Conservation (phyloP, 371 early-diverging fungal species). For the Zopfochytrium polystomum region DNA sequence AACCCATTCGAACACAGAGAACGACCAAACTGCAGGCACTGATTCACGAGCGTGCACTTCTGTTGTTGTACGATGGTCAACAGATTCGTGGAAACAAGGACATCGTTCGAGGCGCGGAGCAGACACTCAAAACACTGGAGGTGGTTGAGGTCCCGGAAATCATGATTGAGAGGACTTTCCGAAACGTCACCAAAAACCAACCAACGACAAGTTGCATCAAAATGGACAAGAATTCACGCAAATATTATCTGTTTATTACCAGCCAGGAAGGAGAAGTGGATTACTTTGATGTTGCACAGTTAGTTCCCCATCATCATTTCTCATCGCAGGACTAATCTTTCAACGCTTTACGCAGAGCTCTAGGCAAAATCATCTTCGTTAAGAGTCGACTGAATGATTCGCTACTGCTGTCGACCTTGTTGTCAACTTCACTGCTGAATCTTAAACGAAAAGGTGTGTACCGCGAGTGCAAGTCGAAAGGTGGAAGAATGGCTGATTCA, state of each 20-base stretch:
- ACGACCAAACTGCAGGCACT: constrained; percentile 60
- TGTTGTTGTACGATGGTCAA: constrained; percentile 67
- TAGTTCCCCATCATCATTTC: constrained; percentile 1
- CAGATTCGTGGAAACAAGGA: constrained; percentile 37
- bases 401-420: constrained; percentile 60
- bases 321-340: neutral
- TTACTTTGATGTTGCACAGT: constrained; percentile 76
- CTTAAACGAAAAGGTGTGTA: constrained; percentile 57
- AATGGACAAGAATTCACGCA: constrained; percentile 36
- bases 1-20: constrained; percentile 42
- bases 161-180: constrained; percentile 63
- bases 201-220: constrained; percentile 65
- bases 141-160: constrained; percentile 58
- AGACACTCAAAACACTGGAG: constrained; percentile 37
- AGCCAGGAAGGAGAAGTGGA: constrained; percentile 53
- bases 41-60: constrained; percentile 74
- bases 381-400: constrained; percentile 65
- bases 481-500: neutral
- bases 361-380: constrained; percentile 55
- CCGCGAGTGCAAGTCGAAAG: constrained; percentile 14
- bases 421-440: constrained; percentile 60
- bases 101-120: constrained; percentile 32
- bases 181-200: constrained; percentile 54
- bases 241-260: constrained; percentile 61
- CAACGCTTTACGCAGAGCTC: constrained; percentile 9